Base-by-base conservation (phyloP, 2,329 filamentous ascomycete genomes). In the Cercospora sojina region DNA sequence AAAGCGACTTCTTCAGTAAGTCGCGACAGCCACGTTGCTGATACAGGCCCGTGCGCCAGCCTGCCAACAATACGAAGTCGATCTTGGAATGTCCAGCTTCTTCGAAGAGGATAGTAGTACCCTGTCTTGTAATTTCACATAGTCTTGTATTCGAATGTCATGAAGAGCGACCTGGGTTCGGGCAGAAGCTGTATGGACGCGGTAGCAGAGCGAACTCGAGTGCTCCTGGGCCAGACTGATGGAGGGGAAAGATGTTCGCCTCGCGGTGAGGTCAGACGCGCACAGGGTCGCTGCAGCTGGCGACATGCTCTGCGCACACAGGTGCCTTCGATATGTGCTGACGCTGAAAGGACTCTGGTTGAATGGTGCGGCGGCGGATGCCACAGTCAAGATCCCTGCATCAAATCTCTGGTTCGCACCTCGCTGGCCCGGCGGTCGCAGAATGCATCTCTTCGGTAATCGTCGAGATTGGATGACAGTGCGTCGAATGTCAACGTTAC, bases 11-110 rank as follows among this genome's bases (percentile, higher is more conserved):
- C 78, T 16, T 69, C 67, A 66, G 63, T 7, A 80, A 74, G 73
- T 82, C 79, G 29, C 71, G 76, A 53, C 77, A 83, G 75, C 81
- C 81, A 83, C 4, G 80, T 78, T 0, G 81, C 83, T 6, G 81
- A 81, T 49, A 69, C 72, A 5, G 73, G 73, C 8, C 81, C 81
- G 67, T 79, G 81, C n/a, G 10, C 20, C 20, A 13, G n/a, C 2
- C 35, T n/a, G 35, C 3, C 35, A 27, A 27, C 27, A 31, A 55
- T 20, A 18, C 51, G 51, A 56, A 27, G 29, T 32, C 51, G 25
- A 29, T 31, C 25, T 56, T 18, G 25, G 51, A 56, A 56, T 27
- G 51, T 18, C 13, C 13, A 27, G 13, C 13, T 13, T 9, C 18
- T 56, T 13, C 23, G 12, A 31, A 55, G 13, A 55, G 23, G 7